phyloP scores from a whole-genome alignment of 73 alveolate species.

The Paramecium pentaurelia region DNA sequence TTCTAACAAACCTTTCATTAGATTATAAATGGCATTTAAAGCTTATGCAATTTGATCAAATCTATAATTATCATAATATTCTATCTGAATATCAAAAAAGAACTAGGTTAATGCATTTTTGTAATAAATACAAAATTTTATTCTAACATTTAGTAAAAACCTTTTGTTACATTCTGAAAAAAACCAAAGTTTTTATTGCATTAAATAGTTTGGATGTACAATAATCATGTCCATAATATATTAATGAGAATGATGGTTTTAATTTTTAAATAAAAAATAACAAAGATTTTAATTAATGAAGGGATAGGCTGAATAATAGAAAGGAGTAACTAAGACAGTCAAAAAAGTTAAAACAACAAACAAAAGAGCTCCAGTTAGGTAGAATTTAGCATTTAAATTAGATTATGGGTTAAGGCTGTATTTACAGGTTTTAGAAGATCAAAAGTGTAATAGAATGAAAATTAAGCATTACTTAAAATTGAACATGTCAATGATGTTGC shows the following conservation, averaged over 20 bases:
- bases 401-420: slow-evolving; percentile 88
- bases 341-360: background rate
- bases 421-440: slow-evolving; percentile 95
- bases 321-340: background rate
- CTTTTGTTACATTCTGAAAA: background rate
- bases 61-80: background rate
- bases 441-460: slow-evolving; percentile 67
- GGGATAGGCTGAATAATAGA: slow-evolving; percentile 12
- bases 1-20: too few species aligned
- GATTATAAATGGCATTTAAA: too few species aligned
- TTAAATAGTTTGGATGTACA: background rate
- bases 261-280: slow-evolving; percentile 11
- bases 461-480: slow-evolving; percentile 83
- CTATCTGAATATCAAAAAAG: background rate
- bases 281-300: slow-evolving; percentile 20
- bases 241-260: background rate
- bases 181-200: background rate
- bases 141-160: too few species aligned
- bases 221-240: background rate
- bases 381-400: slow-evolving; percentile 16
- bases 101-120: too few species aligned
- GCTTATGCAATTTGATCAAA: background rate
- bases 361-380: background rate
- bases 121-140: background rate
- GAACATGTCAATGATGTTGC: slow-evolving; percentile 74